A percentile compares a stretch with the other conserved stretches of the same genome.
Conservation (phyloP, 257 asterid genomes). For the Plantago major region DNA sequence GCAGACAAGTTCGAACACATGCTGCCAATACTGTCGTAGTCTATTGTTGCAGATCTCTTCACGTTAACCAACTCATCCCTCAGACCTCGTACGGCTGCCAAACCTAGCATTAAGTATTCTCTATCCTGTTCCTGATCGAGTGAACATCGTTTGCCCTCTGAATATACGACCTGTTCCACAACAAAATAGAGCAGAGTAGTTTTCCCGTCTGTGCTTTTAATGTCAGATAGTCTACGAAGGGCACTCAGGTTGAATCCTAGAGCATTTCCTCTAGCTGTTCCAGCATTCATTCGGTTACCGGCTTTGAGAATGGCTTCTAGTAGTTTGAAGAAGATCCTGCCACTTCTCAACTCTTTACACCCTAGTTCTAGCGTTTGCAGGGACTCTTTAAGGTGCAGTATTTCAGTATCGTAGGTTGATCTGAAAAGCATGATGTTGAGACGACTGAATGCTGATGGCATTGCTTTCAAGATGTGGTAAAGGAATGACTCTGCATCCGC, state of each 20-base stretch:
- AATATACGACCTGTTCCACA: conserved; percentile 64
- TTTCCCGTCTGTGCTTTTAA: conserved; percentile 73
- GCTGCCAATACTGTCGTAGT: conserved; percentile 41
- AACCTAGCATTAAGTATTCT: conserved; percentile 48
- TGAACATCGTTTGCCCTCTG: conserved; percentile 57
- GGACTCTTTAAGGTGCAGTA: conserved; percentile 59
- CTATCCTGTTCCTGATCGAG: conserved; percentile 30
- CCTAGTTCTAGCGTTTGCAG: conserved; percentile 57
- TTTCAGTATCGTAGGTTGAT: conserved; percentile 60
- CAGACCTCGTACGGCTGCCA: conserved; percentile 41
- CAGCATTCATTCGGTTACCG: conserved; percentile 81
- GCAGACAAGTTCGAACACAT: conserved; percentile 32
- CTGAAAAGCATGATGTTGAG: conserved; percentile 69
- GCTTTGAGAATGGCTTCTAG: conserved; percentile 87
- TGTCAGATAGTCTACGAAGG: conserved; percentile 52
- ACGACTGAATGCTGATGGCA: conserved; percentile 68
- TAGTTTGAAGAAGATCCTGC: conserved; percentile 62
- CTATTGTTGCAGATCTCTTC: conserved; percentile 61
- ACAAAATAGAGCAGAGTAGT: conserved; percentile 78
- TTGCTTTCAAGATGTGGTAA: conserved; percentile 55
- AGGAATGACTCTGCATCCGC: conserved; percentile 87
- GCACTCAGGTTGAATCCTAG: conserved; percentile 69
- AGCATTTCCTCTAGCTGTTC: conserved; percentile 78
- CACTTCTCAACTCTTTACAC: conserved; percentile 59
- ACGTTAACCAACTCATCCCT: conserved; percentile 42